Conservation (phyloP, 1,284 basidiomycete species). For the Cryptococcus wingfieldii region DNA sequence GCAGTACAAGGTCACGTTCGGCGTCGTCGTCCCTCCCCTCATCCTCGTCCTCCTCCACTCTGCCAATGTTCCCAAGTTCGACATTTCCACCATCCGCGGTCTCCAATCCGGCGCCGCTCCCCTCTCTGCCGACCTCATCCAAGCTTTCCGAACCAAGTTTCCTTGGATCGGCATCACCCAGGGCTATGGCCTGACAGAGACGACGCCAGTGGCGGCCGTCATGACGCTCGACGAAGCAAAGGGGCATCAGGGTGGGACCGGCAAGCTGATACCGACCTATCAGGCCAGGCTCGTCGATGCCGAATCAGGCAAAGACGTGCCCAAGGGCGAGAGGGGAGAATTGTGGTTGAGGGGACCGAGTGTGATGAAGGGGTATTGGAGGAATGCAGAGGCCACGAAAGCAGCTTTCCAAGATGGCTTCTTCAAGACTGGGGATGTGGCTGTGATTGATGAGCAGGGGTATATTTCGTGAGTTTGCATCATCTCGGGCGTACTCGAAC, state of each 20-base stretch:
- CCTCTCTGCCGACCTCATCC: slow-evolving; percentile 53
- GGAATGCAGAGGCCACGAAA: slow-evolving; percentile 63
- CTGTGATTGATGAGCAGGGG: slow-evolving; percentile 60
- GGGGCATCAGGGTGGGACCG: slow-evolving; percentile 59
- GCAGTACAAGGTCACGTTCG: slow-evolving; percentile 60
- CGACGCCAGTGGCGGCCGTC: slow-evolving; percentile 48
- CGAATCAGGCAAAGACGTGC: slow-evolving; percentile 42
- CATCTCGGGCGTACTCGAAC: background rate
- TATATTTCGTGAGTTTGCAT: slow-evolving; percentile 37
- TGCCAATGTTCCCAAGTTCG: slow-evolving; percentile 63
- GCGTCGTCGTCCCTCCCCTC: slow-evolving; percentile 78
- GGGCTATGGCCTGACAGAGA: slow-evolving; percentile 53
- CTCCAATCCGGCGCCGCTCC: slow-evolving; percentile 79
- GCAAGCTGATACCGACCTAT: slow-evolving; percentile 69
- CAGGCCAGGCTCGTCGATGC: slow-evolving; percentile 64
- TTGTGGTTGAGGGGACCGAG: slow-evolving; percentile 72
- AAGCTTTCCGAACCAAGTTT: slow-evolving; percentile 27
- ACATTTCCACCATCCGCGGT: slow-evolving; percentile 60
- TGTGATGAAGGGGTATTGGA: slow-evolving; percentile 70
- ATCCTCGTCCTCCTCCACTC: slow-evolving; percentile 55
- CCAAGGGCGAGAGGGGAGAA: slow-evolving; percentile 64
- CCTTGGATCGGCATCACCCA: slow-evolving; percentile 36
- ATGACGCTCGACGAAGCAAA: slow-evolving; percentile 35
- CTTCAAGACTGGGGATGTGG: slow-evolving; percentile 82
- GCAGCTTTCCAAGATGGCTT: slow-evolving; percentile 61